Conservation (phyloP, 2,329 filamentous ascomycete species). For the Fusarium musae region DNA sequence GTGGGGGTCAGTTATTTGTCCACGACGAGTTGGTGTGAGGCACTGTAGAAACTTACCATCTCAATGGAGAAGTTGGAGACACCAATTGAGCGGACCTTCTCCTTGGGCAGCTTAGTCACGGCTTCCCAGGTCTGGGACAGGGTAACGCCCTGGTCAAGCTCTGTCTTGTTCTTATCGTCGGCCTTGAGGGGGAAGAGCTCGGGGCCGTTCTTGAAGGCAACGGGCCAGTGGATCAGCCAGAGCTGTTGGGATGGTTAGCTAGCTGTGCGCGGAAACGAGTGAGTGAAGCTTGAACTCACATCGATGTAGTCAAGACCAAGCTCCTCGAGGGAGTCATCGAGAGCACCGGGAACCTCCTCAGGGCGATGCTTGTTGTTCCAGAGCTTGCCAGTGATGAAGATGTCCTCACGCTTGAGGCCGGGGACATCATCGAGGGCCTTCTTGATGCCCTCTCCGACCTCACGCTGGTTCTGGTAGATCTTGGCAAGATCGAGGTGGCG, state of each 20-base stretch:
- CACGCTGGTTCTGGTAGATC: constrained; percentile 72
- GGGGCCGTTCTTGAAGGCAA: constrained; percentile 55
- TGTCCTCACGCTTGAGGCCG: constrained; percentile 64
- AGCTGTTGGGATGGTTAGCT: constrained; percentile 50
- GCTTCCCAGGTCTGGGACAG: constrained; percentile 59
- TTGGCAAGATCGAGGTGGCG: constrained; percentile 67
- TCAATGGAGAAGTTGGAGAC: constrained; percentile 79
- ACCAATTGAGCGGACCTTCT: constrained; percentile 73
- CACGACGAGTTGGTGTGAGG: background rate
- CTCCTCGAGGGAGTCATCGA: constrained; percentile 66
- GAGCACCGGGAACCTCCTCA: constrained; percentile 65
- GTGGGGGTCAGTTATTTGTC: constrained; percentile 2
- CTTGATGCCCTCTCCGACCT: constrained; percentile 67
- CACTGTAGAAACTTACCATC: constrained; percentile 46
- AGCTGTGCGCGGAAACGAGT: background rate
- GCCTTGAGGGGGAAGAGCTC: constrained; percentile 58
- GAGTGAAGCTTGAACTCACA: constrained; percentile 43
- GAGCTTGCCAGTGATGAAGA: constrained; percentile 76
- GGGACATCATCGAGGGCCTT: constrained; percentile 58
- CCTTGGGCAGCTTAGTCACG: constrained; percentile 67
- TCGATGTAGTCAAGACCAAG: constrained; percentile 69
- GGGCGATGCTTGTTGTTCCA: constrained; percentile 70
- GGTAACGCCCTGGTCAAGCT: constrained; percentile 57
- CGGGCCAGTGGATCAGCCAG: constrained; percentile 73
- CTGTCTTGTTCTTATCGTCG: constrained; percentile 49